Base-by-base conservation (phyloP, 73 alveolate genomes). In the Diophrys sp. region DNA sequence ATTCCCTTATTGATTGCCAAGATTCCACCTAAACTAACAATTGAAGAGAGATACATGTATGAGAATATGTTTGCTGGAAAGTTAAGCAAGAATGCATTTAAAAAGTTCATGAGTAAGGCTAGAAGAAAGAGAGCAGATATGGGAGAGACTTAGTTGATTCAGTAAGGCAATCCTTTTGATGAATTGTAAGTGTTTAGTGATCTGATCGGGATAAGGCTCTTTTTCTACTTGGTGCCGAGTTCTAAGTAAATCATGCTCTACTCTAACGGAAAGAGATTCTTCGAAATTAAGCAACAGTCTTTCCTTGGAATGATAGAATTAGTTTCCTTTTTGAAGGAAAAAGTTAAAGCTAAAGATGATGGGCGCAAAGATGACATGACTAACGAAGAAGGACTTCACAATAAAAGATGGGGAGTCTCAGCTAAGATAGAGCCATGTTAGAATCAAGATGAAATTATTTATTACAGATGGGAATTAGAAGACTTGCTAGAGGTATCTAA, bases 391-490 rank as follows among this genome's bases (percentile, higher is more conserved):
- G 75, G 25, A 5, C 55, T 31, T 29, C 25, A 2, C 26, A 28
- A 23, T 25, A 26, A 44, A 18, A 5, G 75, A 28, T 68, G 75
- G 75, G 56, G 31, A 28, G 29, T 68, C 34, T 68, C 75, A 25
- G 25, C 54, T 28, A 31, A 68, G 29, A 68, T 68, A 5, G 75
- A 68, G 2, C 56, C 23, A 14, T 2, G 26, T 2, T 44, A 68
- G 18, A 31, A 68, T 23, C 11, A 14, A 62, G 30, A 62, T 25
- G 72, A 62, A 23, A 29, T 68, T 25, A 28, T 68, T 28, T 18
- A 25, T 24, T 68, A 68, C 24, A 18, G 75, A 68, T 68, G 75
- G 75, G 75, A 68, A 24, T 14, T 68, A 18, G 75, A 68, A 23
- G 75, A 68, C 54, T 29, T 68, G 2, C 30, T 25, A 28, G 31